These are phyloP conservation scores for Neofusicoccum laricinum DNA, from an alignment of 2,329 filamentous ascomycete genomes.

Conservation along the genomic window DNA sequence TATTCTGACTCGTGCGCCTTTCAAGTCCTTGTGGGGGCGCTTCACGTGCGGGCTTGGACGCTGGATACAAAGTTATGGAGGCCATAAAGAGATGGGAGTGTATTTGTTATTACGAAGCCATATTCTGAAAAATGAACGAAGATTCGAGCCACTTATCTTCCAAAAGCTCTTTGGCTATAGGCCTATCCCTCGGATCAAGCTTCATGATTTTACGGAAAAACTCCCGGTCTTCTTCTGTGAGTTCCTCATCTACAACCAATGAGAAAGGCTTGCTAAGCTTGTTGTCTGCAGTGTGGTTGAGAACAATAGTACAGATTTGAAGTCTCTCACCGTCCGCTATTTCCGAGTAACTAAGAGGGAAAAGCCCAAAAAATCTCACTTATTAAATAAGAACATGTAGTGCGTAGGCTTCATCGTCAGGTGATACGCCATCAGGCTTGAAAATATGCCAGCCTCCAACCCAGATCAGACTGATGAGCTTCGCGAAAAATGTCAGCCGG, in stretches of 20 bases:
- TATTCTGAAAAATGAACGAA: too few species aligned
- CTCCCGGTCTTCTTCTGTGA: constrained; percentile 20
- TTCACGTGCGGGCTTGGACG: too few species aligned
- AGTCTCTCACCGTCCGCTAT: not conserved
- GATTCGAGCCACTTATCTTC: constrained; percentile 37
- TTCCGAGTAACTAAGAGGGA: not conserved
- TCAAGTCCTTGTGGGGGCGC: too few species aligned
- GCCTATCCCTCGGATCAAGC: constrained; percentile 43
- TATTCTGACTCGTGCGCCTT: too few species aligned
- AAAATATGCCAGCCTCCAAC: constrained; percentile 28
- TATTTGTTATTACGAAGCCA: too few species aligned
- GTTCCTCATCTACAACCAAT: constrained; percentile 24
- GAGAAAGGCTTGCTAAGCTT: not conserved
- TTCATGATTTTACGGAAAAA: constrained; percentile 46
- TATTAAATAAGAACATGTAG: not conserved
- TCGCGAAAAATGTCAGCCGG: constrained; percentile 4
- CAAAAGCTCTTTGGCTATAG: constrained; percentile 37
- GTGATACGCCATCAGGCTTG: too few species aligned
- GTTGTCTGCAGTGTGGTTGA: not conserved
- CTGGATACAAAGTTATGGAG: too few species aligned
- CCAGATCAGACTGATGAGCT: constrained; percentile 30
- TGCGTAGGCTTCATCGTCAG: too few species aligned
- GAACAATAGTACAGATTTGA: not conserved
- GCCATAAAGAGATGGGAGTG: too few species aligned
- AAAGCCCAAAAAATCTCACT: not conserved